Evolutionary conservation across 768 basidiomycete species (phyloP).

Genomic region (Boletus rufocinnamomeus): DNA sequence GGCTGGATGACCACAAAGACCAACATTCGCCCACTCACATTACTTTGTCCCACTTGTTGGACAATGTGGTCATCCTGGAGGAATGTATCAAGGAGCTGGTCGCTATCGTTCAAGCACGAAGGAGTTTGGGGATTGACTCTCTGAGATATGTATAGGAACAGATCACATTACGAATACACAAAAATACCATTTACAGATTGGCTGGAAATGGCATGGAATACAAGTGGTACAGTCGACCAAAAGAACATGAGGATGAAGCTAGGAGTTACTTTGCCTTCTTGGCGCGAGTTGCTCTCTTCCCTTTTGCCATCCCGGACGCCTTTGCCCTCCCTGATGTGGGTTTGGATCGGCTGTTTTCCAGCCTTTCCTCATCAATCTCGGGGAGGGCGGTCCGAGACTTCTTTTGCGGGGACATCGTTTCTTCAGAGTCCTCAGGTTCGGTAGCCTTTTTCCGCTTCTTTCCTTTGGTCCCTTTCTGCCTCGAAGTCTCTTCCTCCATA

Average conservation of each 20-base stretch:
- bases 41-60: conserved; percentile 81
- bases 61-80: conserved; percentile 93
- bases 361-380: conserved; percentile 68
- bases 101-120: conserved; percentile 80
- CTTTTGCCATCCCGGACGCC: conserved; percentile 25
- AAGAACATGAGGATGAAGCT: not conserved
- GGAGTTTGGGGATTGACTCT: conserved; percentile 82
- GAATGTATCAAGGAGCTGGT: conserved; percentile 93
- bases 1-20: conserved; percentile 22
- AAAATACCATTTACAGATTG: not conserved
- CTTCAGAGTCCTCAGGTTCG: conserved; percentile 38
- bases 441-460: conserved; percentile 54
- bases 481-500: conserved; percentile 35
- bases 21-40: conserved; percentile 45
- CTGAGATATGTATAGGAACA: conserved; percentile 64
- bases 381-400: conserved; percentile 46
- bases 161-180: conserved; percentile 8
- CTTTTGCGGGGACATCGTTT: conserved; percentile 49
- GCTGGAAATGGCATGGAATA: not conserved
- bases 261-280: conserved; percentile 39
- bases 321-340: conserved; percentile 53
- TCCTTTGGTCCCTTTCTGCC: conserved; percentile 45
- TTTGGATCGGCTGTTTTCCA: conserved; percentile 58
- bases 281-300: conserved; percentile 33
- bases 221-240: conserved; percentile 4